Evolutionary conservation across 805 yeast species (phyloP).

Genomic region (Wickerhamomyces hampshirensis): DNA sequence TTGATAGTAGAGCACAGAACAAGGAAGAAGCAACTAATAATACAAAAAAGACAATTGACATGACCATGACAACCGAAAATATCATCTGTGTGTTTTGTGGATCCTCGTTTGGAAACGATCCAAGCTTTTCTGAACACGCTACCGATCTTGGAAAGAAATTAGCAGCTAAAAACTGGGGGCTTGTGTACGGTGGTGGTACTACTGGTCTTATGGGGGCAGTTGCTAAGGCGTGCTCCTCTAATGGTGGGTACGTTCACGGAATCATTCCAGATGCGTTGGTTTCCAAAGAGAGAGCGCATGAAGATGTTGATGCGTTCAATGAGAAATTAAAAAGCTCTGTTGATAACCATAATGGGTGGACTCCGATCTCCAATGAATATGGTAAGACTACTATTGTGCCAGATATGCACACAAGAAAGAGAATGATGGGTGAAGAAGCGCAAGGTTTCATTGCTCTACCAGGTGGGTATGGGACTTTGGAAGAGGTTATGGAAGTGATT

Average conservation of each 20-base stretch:
- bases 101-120: constrained; percentile 63
- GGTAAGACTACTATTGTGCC: constrained; percentile 78
- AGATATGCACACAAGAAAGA: constrained; percentile 88
- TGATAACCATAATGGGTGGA: constrained; percentile 59
- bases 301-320: constrained; percentile 37
- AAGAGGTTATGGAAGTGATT: constrained; percentile 83
- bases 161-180: constrained; percentile 59
- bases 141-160: constrained; percentile 53
- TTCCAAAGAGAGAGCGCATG: constrained; percentile 56
- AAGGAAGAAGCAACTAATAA: neutral
- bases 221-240: constrained; percentile 47
- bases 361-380: constrained; percentile 52
- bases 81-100: constrained; percentile 85
- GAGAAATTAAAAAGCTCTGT: constrained; percentile 45
- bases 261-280: constrained; percentile 83
- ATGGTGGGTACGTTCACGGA: constrained; percentile 73
- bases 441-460: constrained; percentile 86
- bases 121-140: constrained; percentile 48
- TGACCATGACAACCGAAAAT: constrained; percentile 8
- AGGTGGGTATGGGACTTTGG: constrained; percentile 89
- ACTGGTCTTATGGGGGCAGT: constrained; percentile 75
- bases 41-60: neutral
- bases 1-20: too few relatives aligned
- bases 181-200: constrained; percentile 89
- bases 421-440: constrained; percentile 82